A percentile compares a stretch with the other conserved stretches of the same genome.
Evolutionary conservation across 805 yeast genomes (phyloP).

Genomic region (Isabelozyma pseudorhagii): DNA sequence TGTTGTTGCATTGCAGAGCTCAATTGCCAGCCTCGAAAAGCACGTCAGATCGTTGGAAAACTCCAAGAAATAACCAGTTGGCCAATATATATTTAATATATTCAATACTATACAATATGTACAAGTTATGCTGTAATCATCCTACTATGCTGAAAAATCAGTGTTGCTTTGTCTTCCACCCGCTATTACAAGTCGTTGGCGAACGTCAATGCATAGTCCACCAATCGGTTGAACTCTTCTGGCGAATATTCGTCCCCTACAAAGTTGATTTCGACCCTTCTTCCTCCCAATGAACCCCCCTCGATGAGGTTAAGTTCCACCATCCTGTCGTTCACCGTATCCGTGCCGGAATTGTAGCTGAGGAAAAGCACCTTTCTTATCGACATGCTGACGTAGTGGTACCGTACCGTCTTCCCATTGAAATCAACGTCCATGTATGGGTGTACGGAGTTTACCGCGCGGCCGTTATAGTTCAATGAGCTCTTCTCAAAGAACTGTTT

Average conservation of each 20-base stretch:
- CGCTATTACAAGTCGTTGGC: neutral
- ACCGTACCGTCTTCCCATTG: slow-evolving; percentile 36
- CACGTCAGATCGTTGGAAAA: slow-evolving; percentile 63
- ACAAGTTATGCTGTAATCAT: neutral
- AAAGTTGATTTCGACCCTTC: slow-evolving; percentile 47
- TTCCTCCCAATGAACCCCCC: slow-evolving; percentile 60
- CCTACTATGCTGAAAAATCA: too few relatives aligned
- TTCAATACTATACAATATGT: neutral
- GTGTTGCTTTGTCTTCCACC: too few relatives aligned
- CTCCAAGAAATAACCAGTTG: slow-evolving; percentile 5
- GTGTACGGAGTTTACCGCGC: slow-evolving; percentile 31
- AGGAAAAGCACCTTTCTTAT: slow-evolving; percentile 28
- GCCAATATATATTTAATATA: neutral
- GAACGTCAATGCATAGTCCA: slow-evolving; percentile 9
- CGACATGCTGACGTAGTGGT: slow-evolving; percentile 42
- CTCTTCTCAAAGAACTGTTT: slow-evolving; percentile 35
- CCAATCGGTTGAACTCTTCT: slow-evolving; percentile 18
- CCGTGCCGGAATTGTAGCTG: slow-evolving; percentile 35
- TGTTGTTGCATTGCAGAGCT: slow-evolving; percentile 64
- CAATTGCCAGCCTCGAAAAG: slow-evolving; percentile 64
- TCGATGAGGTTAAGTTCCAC: slow-evolving; percentile 48
- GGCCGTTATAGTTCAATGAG: slow-evolving; percentile 40
- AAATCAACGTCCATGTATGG: slow-evolving; percentile 36
- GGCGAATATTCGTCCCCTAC: slow-evolving; percentile 28
- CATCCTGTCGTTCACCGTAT: slow-evolving; percentile 24